Percentiles rank a stretch among this genome's conserved stretches.
Evolutionary conservation across 176 grass and related monocot genomes (phyloP).

Genomic region (Avena insularis): DNA sequence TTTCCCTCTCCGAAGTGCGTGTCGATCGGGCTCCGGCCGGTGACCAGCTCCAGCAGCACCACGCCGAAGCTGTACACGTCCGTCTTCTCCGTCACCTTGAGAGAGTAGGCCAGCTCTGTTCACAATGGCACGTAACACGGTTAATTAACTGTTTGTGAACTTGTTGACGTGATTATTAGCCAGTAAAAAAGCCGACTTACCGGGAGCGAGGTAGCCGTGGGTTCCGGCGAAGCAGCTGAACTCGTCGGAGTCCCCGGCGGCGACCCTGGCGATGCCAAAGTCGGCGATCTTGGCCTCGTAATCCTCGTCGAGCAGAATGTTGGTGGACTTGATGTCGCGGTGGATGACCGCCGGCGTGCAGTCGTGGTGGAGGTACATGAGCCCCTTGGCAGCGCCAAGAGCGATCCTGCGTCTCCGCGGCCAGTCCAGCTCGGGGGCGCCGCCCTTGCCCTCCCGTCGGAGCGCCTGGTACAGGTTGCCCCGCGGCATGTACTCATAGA

Average conservation of each 20-base stretch:
- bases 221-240: conserved; percentile 81
- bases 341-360: conserved; percentile 85
- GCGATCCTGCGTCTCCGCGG: conserved; percentile 62
- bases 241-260: conserved; percentile 48
- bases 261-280: conserved; percentile 83
- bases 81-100: conserved; percentile 79
- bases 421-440: conserved; percentile 64
- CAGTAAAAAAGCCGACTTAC: conserved; percentile 21
- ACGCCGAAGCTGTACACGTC: conserved; percentile 96
- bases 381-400: conserved; percentile 69
- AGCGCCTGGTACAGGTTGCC: conserved; percentile 85
- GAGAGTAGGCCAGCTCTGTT: conserved; percentile 80
- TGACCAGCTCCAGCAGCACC: conserved; percentile 82
- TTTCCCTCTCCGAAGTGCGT: conserved; percentile 72
- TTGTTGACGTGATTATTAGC: not conserved
- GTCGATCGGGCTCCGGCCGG: conserved; percentile 74
- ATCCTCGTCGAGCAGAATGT: conserved; percentile 80
- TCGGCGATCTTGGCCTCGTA: conserved; percentile 88
- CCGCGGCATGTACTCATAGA: conserved; percentile 90
- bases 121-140: not conserved
- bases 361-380: conserved; percentile 95
- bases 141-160: too few relatives aligned
- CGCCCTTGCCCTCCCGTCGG: conserved; percentile 48
- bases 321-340: conserved; percentile 86
- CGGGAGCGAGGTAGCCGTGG: conserved; percentile 94